Conservation (phyloP, 805 yeast genomes). For the Nakazawaea holstii region DNA sequence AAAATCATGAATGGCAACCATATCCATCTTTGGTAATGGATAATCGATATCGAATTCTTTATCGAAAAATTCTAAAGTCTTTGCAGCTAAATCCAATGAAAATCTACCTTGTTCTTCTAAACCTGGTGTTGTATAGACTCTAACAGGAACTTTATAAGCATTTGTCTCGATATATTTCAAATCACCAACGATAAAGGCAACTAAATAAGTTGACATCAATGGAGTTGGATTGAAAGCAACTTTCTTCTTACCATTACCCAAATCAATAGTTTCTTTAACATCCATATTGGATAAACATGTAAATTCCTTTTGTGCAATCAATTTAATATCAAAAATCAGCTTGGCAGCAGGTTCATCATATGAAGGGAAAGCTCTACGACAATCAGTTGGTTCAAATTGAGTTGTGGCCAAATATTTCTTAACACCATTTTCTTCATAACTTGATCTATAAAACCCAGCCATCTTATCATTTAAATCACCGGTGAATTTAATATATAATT, state of each 20-base stretch:
- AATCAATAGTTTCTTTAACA: conserved; percentile 41
- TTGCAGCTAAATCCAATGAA: conserved; percentile 71
- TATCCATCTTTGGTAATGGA: conserved; percentile 76
- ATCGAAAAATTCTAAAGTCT: conserved; percentile 70
- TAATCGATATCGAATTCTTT: conserved; percentile 68
- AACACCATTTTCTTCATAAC: conserved; percentile 55
- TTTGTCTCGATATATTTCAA: conserved; percentile 59
- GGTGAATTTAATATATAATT: conserved; percentile 45
- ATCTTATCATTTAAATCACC: conserved; percentile 70
- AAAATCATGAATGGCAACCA: conserved; percentile 80
- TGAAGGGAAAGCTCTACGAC: conserved; percentile 83
- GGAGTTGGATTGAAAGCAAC: conserved; percentile 73
- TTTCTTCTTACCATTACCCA: conserved; percentile 43
- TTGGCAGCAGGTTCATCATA: conserved; percentile 81
- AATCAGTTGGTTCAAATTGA: conserved; percentile 84
- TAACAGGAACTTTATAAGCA: conserved; percentile 62
- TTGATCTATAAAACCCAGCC: conserved; percentile 79
- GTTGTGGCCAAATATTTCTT: conserved; percentile 75
- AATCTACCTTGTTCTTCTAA: conserved; percentile 64
- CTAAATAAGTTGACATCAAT: conserved; percentile 77
- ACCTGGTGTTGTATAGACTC: conserved; percentile 79
- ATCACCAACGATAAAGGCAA: conserved; percentile 81
- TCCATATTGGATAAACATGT: conserved; percentile 71
- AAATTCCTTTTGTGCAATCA: conserved; percentile 49
- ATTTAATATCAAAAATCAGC: conserved; percentile 62